Conservation (phyloP, 441 rosid genomes). For the Flueggea neowawraea region DNA sequence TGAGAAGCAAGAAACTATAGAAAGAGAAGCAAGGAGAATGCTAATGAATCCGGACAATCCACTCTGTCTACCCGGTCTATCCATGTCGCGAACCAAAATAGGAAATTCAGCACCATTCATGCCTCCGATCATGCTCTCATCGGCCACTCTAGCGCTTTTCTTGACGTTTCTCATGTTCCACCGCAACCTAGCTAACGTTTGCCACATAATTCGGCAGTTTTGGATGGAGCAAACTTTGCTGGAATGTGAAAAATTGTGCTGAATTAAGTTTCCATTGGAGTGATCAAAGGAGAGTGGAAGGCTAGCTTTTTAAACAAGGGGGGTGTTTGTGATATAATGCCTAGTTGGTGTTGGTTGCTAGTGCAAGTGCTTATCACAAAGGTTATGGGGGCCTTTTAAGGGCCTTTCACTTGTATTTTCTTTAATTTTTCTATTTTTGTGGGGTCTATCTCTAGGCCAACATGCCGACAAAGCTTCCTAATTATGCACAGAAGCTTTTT, state of each 20-base stretch:
- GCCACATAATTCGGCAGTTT: conserved; percentile 31
- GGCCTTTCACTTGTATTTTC: conserved; percentile 12
- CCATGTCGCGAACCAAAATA: conserved; percentile 10
- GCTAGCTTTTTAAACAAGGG: neutral
- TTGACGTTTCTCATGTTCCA: conserved; percentile 38
- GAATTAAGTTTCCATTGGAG: neutral
- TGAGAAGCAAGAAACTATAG: conserved; percentile 64
- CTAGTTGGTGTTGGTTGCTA: conserved; percentile 31
- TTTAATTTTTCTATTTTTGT: neutral
- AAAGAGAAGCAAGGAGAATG: conserved; percentile 40
- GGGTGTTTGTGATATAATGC: conserved; percentile 24
- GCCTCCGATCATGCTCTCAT: conserved; percentile 45
- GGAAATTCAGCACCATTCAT: conserved; percentile 25
- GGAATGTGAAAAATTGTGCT: neutral
- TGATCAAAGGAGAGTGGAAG: no score
- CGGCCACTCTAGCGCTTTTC: conserved; percentile 71
- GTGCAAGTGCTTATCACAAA: conserved; percentile 41
- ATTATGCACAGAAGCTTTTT: conserved; percentile 9
- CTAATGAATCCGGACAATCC: conserved; percentile 30
- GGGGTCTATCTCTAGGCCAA: conserved; percentile 13
- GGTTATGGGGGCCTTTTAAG: conserved; percentile 26
- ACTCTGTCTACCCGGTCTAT: conserved; percentile 16
- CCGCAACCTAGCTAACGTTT: conserved; percentile 30
- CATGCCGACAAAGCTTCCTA: conserved; percentile 36
- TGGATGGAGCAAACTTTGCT: neutral